A percentile compares a stretch with the other conserved stretches of the same genome.
These are phyloP conservation scores for Trametes coccinea DNA, from an alignment of 768 basidiomycete species.

Conservation along the genomic window DNA sequence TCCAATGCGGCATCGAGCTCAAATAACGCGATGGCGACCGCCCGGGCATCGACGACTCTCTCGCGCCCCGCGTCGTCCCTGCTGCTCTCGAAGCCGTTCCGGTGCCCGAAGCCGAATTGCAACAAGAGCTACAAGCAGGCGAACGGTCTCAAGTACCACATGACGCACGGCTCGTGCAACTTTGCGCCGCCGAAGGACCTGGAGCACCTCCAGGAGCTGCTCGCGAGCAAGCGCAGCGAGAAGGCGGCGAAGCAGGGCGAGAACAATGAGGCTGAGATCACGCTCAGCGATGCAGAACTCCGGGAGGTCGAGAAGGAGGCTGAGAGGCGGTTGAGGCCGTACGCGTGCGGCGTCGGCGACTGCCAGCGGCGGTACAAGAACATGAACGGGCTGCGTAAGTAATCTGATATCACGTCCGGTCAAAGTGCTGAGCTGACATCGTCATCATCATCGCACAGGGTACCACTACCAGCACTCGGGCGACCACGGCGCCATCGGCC, in stretches of 20 bases:
- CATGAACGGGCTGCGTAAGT: slow-evolving; percentile 86
- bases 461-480: slow-evolving; percentile 98
- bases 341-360: slow-evolving; percentile 86
- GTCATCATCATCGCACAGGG: slow-evolving; percentile 26
- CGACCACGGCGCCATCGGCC: slow-evolving; percentile 89
- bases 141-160: slow-evolving; percentile 92
- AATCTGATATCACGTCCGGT: neutral
- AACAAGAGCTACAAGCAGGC: slow-evolving; percentile 97
- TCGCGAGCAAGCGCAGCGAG: slow-evolving; percentile 50
- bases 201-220: slow-evolving; percentile 71
- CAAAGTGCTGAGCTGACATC: too few relatives aligned
- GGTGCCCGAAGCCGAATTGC: slow-evolving; percentile 93
- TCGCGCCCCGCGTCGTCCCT: slow-evolving; percentile 57
- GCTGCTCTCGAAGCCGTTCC: slow-evolving; percentile 83
- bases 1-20: slow-evolving; percentile 27
- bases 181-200: slow-evolving; percentile 88
- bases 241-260: slow-evolving; percentile 29
- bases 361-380: slow-evolving; percentile 93
- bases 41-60: slow-evolving; percentile 46
- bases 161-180: slow-evolving; percentile 91
- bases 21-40: slow-evolving; percentile 26
- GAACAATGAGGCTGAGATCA: slow-evolving; percentile 33
- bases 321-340: slow-evolving; percentile 79
- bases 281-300: slow-evolving; percentile 55
- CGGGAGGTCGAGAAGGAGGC: slow-evolving; percentile 81